phyloP scores from a whole-genome alignment of 768 basidiomycete genomes.

The Pisolithus orientalis region DNA sequence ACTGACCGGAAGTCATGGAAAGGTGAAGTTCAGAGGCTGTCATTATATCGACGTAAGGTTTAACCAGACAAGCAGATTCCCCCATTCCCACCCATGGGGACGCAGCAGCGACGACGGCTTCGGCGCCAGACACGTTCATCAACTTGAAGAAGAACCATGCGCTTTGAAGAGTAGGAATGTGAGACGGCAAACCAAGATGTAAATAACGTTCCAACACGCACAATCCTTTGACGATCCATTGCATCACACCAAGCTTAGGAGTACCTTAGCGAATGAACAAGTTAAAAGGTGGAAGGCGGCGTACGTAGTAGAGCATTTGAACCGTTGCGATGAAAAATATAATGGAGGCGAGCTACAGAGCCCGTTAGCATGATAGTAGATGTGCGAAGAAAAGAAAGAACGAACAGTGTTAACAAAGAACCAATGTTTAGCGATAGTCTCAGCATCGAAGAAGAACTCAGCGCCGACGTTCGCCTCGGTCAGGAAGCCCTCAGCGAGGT shows the following conservation, averaged over 20 bases:
- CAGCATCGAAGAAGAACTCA: slow-evolving; percentile 74
- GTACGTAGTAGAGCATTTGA: slow-evolving; percentile 79
- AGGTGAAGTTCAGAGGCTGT: slow-evolving; percentile 82
- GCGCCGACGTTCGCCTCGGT: slow-evolving; percentile 62
- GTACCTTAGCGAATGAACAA: background rate
- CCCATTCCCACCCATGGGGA: slow-evolving; percentile 94
- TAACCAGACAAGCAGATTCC: slow-evolving; percentile 82
- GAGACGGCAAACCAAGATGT: background rate
- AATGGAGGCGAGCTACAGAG: slow-evolving; percentile 56
- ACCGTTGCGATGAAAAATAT: slow-evolving; percentile 94
- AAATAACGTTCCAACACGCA: slow-evolving; percentile 26
- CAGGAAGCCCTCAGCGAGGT: slow-evolving; percentile 76
- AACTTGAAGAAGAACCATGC: slow-evolving; percentile 94
- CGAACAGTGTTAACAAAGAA: slow-evolving; percentile 78
- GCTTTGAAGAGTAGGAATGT: slow-evolving; percentile 27
- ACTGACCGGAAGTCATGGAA: slow-evolving; percentile 75
- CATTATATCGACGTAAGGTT: slow-evolving; percentile 80
- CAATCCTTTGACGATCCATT: slow-evolving; percentile 88
- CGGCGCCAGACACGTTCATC: slow-evolving; percentile 89
- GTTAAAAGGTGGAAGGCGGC: background rate
- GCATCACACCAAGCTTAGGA: slow-evolving; percentile 71
- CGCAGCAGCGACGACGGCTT: slow-evolving; percentile 87
- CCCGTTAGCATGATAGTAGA: slow-evolving; percentile 8
- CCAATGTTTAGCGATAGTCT: slow-evolving; percentile 64
- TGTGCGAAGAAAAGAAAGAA: slow-evolving; percentile 4